These are phyloP conservation scores for Paradendryphiella salina DNA, from an alignment of 2,329 filamentous ascomycete genomes.

Conservation along the genomic window DNA sequence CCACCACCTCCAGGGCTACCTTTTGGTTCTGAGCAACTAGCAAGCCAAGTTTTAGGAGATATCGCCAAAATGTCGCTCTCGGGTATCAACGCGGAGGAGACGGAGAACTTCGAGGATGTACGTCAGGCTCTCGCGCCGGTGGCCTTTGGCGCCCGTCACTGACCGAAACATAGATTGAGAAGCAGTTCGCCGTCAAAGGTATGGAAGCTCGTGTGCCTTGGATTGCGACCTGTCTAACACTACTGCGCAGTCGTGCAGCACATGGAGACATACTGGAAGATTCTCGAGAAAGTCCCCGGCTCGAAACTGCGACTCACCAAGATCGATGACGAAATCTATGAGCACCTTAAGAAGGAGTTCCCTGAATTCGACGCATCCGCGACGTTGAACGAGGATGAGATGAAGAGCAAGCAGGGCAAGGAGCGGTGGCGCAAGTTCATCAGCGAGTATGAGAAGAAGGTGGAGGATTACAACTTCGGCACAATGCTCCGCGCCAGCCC, in stretches of 20 bases:
- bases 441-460: slow-evolving; percentile 87
- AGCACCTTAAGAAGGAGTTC: slow-evolving; percentile 84
- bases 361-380: slow-evolving; percentile 86
- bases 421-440: slow-evolving; percentile 94
- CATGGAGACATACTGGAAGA: slow-evolving; percentile 94
- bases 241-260: slow-evolving; percentile 74
- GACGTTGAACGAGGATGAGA: slow-evolving; percentile 84
- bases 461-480: slow-evolving; percentile 98
- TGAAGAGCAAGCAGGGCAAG: slow-evolving; percentile 98
- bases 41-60: neutral
- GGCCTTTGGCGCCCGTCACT: slow-evolving; percentile 7
- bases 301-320: slow-evolving; percentile 90
- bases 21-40: neutral
- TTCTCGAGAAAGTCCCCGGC: slow-evolving; percentile 87
- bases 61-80: slow-evolving; percentile 38
- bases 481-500: slow-evolving; percentile 83
- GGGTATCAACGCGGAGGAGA: slow-evolving; percentile 57
- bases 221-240: slow-evolving; percentile 16
- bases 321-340: slow-evolving; percentile 91
- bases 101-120: slow-evolving; percentile 71
- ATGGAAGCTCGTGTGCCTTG: neutral
- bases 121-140: slow-evolving; percentile 37
- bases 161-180: slow-evolving; percentile 75
- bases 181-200: slow-evolving; percentile 98
- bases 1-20: neutral